Base-by-base conservation (phyloP, 768 basidiomycete species). In the Trametes cingulata region DNA sequence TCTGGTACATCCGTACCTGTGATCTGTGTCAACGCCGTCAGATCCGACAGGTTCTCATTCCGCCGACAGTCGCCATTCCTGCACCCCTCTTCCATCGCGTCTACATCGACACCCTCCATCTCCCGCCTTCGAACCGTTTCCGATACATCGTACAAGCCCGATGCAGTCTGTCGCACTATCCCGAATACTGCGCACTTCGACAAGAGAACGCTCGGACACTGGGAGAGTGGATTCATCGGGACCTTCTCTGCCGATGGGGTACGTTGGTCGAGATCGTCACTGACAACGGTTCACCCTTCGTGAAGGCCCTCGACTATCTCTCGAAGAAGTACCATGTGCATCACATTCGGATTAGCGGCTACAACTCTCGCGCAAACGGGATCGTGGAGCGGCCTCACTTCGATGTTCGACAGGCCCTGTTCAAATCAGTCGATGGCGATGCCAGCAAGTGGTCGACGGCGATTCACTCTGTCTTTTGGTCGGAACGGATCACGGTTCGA, bases 231-330 rank as follows among this genome's bases (percentile, higher is more conserved):
- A 63, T 80, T 27, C 74, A 75, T 20, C 62, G 77, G 53, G 72
- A 78, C 20, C 51, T 77, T 8, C 52, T 77, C 10, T 78, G 73
- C 60, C 50, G 70, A 10, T 81, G 78, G 78, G 79, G 78, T n/a
- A n/a, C n/a, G n/a, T n/a, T n/a, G n/a, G n/a, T n/a, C n/a, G n/a
- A n/a, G n/a, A n/a, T n/a, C n/a, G 72, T 80, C 0, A 78, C 75
- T 0, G 79, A 82, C 58, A 82, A 82, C 60, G 69, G 75, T 0
- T 57, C 71, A 0, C 69, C 70, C 0, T 71, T 75, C 39, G 46
- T 75, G 1, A 61, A 65, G 0, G 66, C 68, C n/a, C 53, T 73
- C 1, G 46, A 64, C 0, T 62, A 64, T 43, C 65, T 77, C 0
- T 17, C n/a, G n/a, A 49, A 69, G 12, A 66, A 65, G 27, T 76